These are phyloP conservation scores for Iberis pinnata DNA, from an alignment of 345 rosid genomes.

Conservation along the genomic window DNA sequence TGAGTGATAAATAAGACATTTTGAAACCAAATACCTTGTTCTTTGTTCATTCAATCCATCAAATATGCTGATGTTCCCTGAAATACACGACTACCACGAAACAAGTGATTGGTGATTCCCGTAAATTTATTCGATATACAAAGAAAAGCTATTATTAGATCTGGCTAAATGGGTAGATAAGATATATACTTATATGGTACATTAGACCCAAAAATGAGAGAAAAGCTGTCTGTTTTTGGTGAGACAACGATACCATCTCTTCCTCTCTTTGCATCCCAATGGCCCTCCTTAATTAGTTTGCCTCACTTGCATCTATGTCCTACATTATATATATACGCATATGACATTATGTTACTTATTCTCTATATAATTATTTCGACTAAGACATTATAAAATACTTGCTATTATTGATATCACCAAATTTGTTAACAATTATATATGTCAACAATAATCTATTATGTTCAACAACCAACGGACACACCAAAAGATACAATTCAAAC, in stretches of 20 bases:
- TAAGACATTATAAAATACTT: conserved; percentile 16
- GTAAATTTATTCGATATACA: too few species aligned
- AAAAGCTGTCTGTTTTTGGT: conserved; percentile 27
- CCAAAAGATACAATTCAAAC: background rate
- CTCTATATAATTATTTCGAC: conserved; percentile 27
- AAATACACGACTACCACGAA: too few species aligned
- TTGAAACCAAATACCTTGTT: too few species aligned
- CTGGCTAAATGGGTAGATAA: background rate
- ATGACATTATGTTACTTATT: conserved; percentile 11
- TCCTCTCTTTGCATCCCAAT: conserved; percentile 23
- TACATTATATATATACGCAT: conserved; percentile 15
- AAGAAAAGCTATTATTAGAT: too few species aligned
- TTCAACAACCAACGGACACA: conserved; percentile 20
- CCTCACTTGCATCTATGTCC: conserved; percentile 20
- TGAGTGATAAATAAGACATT: too few species aligned
- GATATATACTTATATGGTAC: background rate
- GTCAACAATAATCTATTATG: conserved; percentile 22
- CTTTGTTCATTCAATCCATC: too few species aligned
- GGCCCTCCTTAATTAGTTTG: conserved; percentile 31
- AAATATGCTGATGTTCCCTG: too few species aligned
- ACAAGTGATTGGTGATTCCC: too few species aligned
- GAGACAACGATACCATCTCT: conserved; percentile 25
- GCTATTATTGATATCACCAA: conserved; percentile 20
- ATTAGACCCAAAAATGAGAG: conserved; percentile 3
- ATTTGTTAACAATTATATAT: conserved; percentile 15